Evolutionary conservation across 441 rosid species (phyloP).

Genomic region (Aquilaria agallochum): DNA sequence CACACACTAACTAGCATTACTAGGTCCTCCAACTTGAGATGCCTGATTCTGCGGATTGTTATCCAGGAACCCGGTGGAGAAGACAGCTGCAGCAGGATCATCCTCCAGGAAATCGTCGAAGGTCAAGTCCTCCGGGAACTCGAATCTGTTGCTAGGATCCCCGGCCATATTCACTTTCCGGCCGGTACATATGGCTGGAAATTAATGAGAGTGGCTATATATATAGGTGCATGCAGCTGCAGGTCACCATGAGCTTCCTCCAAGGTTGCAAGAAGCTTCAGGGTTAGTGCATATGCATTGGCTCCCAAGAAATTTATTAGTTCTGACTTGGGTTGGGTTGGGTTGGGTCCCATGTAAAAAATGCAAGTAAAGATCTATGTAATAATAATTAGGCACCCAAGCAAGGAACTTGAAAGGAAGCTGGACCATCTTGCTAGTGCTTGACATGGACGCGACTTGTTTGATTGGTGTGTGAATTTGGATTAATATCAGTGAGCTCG

Average conservation of each 20-base stretch:
- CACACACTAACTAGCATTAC: too few species aligned
- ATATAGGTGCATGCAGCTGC: conserved; percentile 4
- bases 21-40: not conserved
- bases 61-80: not conserved
- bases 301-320: not conserved
- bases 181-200: conserved; percentile 17
- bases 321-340: not conserved
- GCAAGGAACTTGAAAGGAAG: conserved; percentile 27
- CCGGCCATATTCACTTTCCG: conserved; percentile 25
- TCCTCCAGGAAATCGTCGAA: conserved; percentile 57
- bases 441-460: not conserved
- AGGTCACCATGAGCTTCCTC: conserved; percentile 31
- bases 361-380: not conserved
- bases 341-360: not conserved
- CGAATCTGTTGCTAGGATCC: conserved; percentile 29
- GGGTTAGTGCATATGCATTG: conserved; percentile 14
- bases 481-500: too few species aligned
- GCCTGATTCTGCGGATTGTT: too few species aligned
- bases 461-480: conserved; percentile 17
- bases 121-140: conserved; percentile 44
- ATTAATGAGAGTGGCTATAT: conserved; percentile 11
- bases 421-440: conserved; percentile 1
- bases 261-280: conserved; percentile 39
- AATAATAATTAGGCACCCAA: conserved; percentile 12
- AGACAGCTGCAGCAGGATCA: conserved; percentile 27